Conservation (phyloP, 495 filamentous ascomycete species). For the Neurospora sublineolata region DNA sequence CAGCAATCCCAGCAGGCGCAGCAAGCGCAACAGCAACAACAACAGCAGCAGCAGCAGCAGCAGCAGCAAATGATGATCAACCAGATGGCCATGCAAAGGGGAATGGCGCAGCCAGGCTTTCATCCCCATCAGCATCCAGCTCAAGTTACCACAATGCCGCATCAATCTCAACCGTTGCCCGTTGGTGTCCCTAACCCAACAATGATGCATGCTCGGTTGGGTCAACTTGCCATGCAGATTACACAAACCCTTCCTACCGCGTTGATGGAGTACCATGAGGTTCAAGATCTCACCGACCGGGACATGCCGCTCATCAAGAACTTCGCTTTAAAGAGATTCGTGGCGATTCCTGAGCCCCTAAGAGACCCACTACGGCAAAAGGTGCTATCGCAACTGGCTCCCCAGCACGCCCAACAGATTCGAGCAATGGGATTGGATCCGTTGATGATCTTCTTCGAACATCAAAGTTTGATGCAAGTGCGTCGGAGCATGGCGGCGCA, state of each 20-base stretch:
- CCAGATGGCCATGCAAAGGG: conserved; percentile 26
- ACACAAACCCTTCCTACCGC: not conserved
- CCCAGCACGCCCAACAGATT: conserved; percentile 19
- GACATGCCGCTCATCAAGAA: conserved; percentile 21
- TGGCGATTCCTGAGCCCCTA: conserved; percentile 18
- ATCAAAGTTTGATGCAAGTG: conserved; percentile 17
- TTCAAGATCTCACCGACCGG: conserved; percentile 9
- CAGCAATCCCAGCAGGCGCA: not conserved
- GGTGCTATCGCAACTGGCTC: conserved; percentile 16
- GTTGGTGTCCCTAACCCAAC: conserved; percentile 26
- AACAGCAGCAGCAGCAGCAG: conserved; percentile 16
- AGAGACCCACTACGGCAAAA: conserved; percentile 21
- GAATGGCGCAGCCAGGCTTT: conserved; percentile 31
- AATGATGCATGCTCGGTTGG: conserved; percentile 13
- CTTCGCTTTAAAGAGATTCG: conserved; percentile 16
- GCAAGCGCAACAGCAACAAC: conserved; percentile 13
- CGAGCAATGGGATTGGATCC: conserved; percentile 29
- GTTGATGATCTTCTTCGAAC: conserved; percentile 27
- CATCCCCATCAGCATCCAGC: conserved; percentile 39
- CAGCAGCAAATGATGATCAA: conserved; percentile 35
- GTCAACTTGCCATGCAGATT: not conserved
- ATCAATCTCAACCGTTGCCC: conserved; percentile 21
- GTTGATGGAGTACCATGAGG: not conserved
- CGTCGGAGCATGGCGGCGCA: conserved; percentile 10
- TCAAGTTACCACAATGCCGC: conserved; percentile 34